Percentiles rank a stretch among this genome's conserved stretches.
phyloP scores from a whole-genome alignment of 1,284 basidiomycete species.

The Pyrrhoderma noxium region DNA sequence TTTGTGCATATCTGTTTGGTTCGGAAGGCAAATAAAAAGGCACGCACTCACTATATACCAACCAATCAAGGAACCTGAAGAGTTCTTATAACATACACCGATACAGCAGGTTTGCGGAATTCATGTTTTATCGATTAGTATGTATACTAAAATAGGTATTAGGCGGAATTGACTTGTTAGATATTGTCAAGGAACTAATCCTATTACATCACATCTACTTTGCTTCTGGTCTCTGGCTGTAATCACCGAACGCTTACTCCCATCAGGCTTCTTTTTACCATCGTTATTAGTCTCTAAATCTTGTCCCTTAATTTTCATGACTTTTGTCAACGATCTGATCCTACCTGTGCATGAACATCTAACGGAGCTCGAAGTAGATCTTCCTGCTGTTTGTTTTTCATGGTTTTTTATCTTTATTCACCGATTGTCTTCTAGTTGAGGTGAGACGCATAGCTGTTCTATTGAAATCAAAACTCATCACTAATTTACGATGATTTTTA shows the following conservation, averaged over 20 bases:
- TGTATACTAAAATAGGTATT: neutral
- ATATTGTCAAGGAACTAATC: constrained; percentile 93
- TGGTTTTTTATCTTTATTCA: constrained; percentile 98
- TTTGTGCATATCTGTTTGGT: no score
- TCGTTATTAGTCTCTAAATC: constrained; percentile 84
- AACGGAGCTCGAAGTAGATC: constrained; percentile 75
- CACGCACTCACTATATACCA: no score
- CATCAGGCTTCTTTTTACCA: constrained; percentile 79
- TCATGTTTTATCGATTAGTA: neutral
- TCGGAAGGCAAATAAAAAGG: no score
- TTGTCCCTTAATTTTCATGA: constrained; percentile 85
- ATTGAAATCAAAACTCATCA: neutral
- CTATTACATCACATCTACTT: constrained; percentile 89
- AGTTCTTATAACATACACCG: constrained; percentile 87
- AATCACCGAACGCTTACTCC: constrained; percentile 81
- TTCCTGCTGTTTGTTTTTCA: constrained; percentile 93
- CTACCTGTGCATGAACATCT: constrained; percentile 78
- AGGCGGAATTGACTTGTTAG: constrained; percentile 82
- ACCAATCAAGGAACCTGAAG: no score
- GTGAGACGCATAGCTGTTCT: constrained; percentile 35
- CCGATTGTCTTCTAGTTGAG: constrained; percentile 94
- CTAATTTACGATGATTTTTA: constrained; percentile 8
- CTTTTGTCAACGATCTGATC: constrained; percentile 73
- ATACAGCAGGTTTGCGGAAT: constrained; percentile 64
- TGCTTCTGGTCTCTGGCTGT: constrained; percentile 87